Conservation (phyloP, 2,329 filamentous ascomycete genomes). For the Cladophialophora exuberans region DNA sequence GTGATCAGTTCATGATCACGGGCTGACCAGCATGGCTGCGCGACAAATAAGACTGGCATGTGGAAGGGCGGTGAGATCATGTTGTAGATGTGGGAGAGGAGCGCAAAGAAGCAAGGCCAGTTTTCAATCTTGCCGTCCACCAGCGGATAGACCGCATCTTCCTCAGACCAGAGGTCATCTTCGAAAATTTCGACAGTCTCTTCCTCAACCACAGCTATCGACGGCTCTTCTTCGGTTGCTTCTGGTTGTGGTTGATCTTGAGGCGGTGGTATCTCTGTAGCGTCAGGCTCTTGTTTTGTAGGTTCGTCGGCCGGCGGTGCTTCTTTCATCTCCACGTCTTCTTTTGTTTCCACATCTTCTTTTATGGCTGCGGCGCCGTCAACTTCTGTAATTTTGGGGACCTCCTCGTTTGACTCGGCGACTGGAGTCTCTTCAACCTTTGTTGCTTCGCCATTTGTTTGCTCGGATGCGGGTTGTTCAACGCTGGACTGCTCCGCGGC, state of each 20-base stretch:
- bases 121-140: conserved; percentile 79
- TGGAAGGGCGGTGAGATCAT: conserved; percentile 89
- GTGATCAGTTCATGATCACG: conserved; percentile 85
- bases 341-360: conserved; percentile 44
- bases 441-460: conserved; percentile 20
- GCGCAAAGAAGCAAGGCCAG: conserved; percentile 90
- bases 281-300: conserved; percentile 19
- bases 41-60: conserved; percentile 88
- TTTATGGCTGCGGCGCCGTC: conserved; percentile 32
- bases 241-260: conserved; percentile 1
- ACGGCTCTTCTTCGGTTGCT: conserved; percentile 1
- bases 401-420: neutral
- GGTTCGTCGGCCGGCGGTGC: conserved; percentile 37
- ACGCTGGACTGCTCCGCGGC: too few species aligned
- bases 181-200: conserved; percentile 68
- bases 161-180: conserved; percentile 83
- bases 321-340: conserved; percentile 52
- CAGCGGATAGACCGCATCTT: conserved; percentile 89
- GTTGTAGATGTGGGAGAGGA: conserved; percentile 89
- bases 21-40: conserved; percentile 86
- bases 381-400: conserved; percentile 2
- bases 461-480: neutral
- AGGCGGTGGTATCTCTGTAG: conserved; percentile 6
- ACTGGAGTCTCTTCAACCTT: conserved; percentile 28
- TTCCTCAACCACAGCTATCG: conserved; percentile 36